Evolutionary conservation across 164 flowering plant genomes (phyloP).

Genomic region (Pachysandra terminalis): DNA sequence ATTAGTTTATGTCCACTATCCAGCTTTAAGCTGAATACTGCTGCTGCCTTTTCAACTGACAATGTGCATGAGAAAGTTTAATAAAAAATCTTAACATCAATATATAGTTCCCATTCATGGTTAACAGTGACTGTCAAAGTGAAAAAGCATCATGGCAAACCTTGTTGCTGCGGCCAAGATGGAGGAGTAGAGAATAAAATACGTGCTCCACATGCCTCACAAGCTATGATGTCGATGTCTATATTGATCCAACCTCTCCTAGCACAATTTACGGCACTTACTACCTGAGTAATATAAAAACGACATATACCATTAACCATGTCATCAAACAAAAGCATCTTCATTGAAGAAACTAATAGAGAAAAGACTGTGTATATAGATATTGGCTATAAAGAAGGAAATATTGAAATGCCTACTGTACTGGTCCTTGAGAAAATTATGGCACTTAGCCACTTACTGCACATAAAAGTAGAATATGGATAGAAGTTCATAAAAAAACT

Average conservation of each 20-base stretch:
- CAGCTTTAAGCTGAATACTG: constrained; percentile 89
- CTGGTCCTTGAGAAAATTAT: background rate
- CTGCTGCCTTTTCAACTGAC: constrained; percentile 91
- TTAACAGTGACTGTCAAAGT: background rate
- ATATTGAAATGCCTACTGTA: background rate
- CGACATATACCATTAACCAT: background rate
- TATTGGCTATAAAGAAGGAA: too few relatives aligned
- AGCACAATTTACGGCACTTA: constrained; percentile 90
- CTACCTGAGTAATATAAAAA: constrained; percentile 41
- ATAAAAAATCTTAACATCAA: background rate
- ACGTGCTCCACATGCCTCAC: constrained; percentile 90
- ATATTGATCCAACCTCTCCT: constrained; percentile 95
- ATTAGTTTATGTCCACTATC: constrained; percentile 79
- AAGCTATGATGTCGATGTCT: constrained; percentile 76
- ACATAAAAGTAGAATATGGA: too few relatives aligned
- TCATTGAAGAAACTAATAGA: background rate
- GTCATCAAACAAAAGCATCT: background rate
- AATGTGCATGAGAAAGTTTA: background rate
- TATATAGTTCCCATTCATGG: too few relatives aligned
- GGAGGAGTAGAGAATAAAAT: constrained; percentile 85
- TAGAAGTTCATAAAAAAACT: too few relatives aligned
- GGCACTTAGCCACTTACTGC: too few relatives aligned
- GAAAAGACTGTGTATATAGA: too few relatives aligned
- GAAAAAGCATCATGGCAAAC: constrained; percentile 30
- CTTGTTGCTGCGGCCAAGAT: constrained; percentile 82